A percentile compares a stretch with the other conserved stretches of the same genome.
phyloP scores from a whole-genome alignment of 2,329 filamentous ascomycete species.

The Cercospora zeina region DNA sequence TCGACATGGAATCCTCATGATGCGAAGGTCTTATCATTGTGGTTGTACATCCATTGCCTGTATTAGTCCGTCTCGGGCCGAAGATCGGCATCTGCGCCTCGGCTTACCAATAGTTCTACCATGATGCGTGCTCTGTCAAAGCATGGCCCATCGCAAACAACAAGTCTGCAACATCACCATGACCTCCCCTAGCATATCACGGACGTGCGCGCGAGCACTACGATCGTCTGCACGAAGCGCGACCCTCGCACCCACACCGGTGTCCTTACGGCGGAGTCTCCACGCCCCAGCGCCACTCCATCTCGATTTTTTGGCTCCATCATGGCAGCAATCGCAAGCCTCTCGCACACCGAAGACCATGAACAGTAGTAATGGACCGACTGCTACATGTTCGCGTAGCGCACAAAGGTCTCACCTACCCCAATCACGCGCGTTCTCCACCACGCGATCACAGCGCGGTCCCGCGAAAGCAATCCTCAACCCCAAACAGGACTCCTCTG shows the following conservation, averaged over 20 bases:
- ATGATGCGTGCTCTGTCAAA: slow-evolving; percentile 3
- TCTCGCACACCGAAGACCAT: not conserved
- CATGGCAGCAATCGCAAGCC: slow-evolving; percentile 28
- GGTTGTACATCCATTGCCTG: no score
- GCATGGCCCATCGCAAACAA: not conserved
- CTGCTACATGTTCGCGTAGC: not conserved
- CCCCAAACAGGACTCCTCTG: slow-evolving; percentile 76
- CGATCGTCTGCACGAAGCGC: slow-evolving; percentile 12
- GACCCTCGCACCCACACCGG: not conserved
- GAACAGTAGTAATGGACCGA: not conserved
- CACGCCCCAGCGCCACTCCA: slow-evolving; percentile 36
- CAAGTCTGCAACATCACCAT: slow-evolving; percentile 15
- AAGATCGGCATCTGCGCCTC: slow-evolving; percentile 7
- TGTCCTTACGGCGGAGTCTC: not conserved
- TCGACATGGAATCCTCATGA: not conserved
- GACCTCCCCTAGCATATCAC: slow-evolving; percentile 23
- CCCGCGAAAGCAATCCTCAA: slow-evolving; percentile 57
- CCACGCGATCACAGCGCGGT: slow-evolving; percentile 11
- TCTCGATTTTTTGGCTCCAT: slow-evolving; percentile 41
- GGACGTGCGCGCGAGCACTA: slow-evolving; percentile 23
- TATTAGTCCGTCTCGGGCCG: slow-evolving; percentile 1
- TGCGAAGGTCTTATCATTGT: not conserved
- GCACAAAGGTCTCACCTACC: not conserved
- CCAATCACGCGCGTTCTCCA: slow-evolving; percentile 24
- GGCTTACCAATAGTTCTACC: slow-evolving; percentile 19